Percentiles rank a stretch among this genome's conserved stretches.
phyloP scores from a whole-genome alignment of 140 eudicot genomes.

The Bidens hawaiensis region DNA sequence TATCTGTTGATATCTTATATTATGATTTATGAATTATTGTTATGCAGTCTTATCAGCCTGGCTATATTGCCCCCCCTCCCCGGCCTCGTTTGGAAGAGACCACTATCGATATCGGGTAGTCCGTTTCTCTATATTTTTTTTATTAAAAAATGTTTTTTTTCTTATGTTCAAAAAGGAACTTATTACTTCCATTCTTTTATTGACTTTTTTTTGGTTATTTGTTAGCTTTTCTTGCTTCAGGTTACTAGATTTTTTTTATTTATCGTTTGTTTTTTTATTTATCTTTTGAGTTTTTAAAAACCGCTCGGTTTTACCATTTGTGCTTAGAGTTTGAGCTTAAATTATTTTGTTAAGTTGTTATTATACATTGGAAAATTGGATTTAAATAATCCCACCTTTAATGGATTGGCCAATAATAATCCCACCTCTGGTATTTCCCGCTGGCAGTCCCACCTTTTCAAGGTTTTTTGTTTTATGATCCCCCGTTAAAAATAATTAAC shows the following conservation, averaged over 20 bases:
- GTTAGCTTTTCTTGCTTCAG: not conserved
- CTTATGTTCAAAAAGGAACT: not conserved
- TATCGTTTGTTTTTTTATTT: not conserved
- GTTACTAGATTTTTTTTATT: not conserved
- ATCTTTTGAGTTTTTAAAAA: no score
- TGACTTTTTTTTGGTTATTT: not conserved
- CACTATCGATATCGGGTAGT: constrained; percentile 85
- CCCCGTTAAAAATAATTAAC: no score
- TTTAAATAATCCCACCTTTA: no score
- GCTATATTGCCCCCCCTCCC: constrained; percentile 77
- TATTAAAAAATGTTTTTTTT: not conserved
- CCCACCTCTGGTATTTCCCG: no score
- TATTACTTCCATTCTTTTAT: not conserved
- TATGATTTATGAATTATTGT: constrained; percentile 3
- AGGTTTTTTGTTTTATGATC: no score
- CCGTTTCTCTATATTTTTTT: not conserved
- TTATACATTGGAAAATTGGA: no score
- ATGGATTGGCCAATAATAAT: no score
- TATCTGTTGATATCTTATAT: not conserved
- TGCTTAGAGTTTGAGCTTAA: no score
- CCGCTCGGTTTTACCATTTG: no score
- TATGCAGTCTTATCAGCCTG: constrained; percentile 75
- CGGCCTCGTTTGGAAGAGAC: constrained; percentile 71
- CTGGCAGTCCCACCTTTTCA: no score
- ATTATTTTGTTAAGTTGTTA: no score